Conservation (phyloP, 768 basidiomycete genomes). For the Lentinula edodes region DNA sequence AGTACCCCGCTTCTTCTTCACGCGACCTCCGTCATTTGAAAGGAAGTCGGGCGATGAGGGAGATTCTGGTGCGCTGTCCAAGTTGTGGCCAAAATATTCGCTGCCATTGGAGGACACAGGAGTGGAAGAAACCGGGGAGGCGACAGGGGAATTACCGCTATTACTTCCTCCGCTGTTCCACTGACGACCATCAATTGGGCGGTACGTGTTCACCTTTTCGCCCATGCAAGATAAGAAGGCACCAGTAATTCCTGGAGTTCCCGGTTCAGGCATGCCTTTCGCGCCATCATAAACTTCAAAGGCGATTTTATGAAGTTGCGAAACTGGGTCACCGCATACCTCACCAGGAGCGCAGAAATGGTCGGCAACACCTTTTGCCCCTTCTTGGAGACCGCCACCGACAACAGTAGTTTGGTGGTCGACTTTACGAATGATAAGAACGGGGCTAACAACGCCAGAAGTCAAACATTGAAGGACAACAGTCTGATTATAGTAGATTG, state of each 20-base stretch:
- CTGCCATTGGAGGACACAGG: slow-evolving; percentile 45
- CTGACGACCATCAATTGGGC: slow-evolving; percentile 75
- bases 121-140: slow-evolving; percentile 65
- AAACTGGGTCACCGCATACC: slow-evolving; percentile 89
- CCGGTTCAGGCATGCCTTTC: slow-evolving; percentile 67
- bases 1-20: slow-evolving; percentile 78
- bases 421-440: slow-evolving; percentile 90
- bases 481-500: slow-evolving; percentile 95
- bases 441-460: slow-evolving; percentile 90
- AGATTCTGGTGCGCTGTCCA: slow-evolving; percentile 66
- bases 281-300: slow-evolving; percentile 81
- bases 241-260: slow-evolving; percentile 72
- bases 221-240: slow-evolving; percentile 89
- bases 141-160: slow-evolving; percentile 49
- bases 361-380: slow-evolving; percentile 78
- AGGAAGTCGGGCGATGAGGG: slow-evolving; percentile 57
- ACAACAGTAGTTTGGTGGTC: slow-evolving; percentile 87
- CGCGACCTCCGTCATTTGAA: slow-evolving; percentile 80
- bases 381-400: slow-evolving; percentile 87
- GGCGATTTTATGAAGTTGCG: slow-evolving; percentile 93
- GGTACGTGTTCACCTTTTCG: slow-evolving; percentile 89
- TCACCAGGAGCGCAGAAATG: slow-evolving; percentile 82
- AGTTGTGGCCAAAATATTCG: slow-evolving; percentile 62
- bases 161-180: slow-evolving; percentile 52
- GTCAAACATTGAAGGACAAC: slow-evolving; percentile 92